These are phyloP conservation scores for Candida montana DNA, from an alignment of 805 yeast genomes.

Conservation along the genomic window DNA sequence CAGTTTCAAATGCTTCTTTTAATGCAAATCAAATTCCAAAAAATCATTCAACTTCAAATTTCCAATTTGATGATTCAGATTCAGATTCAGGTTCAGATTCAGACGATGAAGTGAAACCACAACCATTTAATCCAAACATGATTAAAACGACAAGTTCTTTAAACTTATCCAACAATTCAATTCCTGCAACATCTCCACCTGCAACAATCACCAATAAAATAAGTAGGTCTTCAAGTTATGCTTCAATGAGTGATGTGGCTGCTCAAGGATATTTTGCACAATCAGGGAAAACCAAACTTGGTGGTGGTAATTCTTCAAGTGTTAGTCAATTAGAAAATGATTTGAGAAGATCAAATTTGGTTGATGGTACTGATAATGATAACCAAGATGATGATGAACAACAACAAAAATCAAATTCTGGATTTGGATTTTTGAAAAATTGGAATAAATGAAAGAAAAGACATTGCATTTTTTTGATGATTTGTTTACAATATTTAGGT, in stretches of 20 bases:
- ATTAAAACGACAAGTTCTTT: no score
- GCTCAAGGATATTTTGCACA: slow-evolving; percentile 33
- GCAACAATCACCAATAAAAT: slow-evolving; percentile 10
- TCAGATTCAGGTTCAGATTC: slow-evolving; percentile 28
- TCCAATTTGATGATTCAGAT: slow-evolving; percentile 15
- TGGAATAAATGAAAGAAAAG: slow-evolving; percentile 17
- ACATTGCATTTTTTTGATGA: no score
- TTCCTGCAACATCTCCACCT: background rate
- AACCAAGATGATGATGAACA: slow-evolving; percentile 1
- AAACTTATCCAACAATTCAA: background rate
- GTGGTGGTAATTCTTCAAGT: slow-evolving; percentile 1
- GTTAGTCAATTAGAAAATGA: slow-evolving; percentile 18
- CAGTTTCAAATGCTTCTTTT: background rate
- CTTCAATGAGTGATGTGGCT: slow-evolving; percentile 47
- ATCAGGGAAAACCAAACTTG: no score
- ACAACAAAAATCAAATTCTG: background rate
- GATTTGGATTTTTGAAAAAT: slow-evolving; percentile 16
- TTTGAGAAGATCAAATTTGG: slow-evolving; percentile 14
- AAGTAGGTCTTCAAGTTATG: slow-evolving; percentile 33
- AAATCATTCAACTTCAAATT: slow-evolving; percentile 1
- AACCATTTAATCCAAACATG: slow-evolving; percentile 7
- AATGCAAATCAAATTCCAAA: background rate
- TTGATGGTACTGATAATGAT: slow-evolving; percentile 4
- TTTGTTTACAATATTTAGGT: no score
- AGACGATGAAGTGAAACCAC: slow-evolving; percentile 17